Evolutionary conservation across 768 basidiomycete species (phyloP), one percentile per base, ranked within the genome.

Genomic region (Mycena leptocephala): DNA sequence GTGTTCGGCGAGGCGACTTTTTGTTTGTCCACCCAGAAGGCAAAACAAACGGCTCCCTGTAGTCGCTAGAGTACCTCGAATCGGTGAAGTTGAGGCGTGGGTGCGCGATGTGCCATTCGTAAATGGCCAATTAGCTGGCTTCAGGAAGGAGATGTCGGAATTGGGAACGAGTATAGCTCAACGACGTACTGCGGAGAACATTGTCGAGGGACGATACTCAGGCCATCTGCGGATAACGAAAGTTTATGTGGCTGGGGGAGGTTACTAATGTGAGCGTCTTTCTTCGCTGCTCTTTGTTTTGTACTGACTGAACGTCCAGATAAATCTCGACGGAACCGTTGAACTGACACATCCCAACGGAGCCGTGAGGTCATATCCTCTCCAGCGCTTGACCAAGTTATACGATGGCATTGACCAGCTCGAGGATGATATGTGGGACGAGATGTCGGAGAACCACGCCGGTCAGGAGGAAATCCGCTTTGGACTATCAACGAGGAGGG

Each of bases 31-130:
- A 96, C 83, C 87, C 86, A 7, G 86, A 88, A 77, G 93, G 92
- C 51, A 86, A 89, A n/a, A 93, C 91, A 18, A 98, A 97, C 81
- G 95, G 96, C 13, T 90, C 90, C 39, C 88, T 35, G 46, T 68
- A 43, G 83, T 86, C 16, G 95, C 97, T 5, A 87, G 89, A 71
- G 94, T 99, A 37, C 96, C 97, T 11, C 89, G 89, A 63, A 94
- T 99, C 32, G 97, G 97, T 32, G 95, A 97, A 84, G 82, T 96
- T 30, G 96, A 97, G 81, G 82, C 89, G 28, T 96, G 95, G 94
- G 92, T 96, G 30, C 90, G 92, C 59, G 93, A 96, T 79, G 78
- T 85, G 41, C 90, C 92, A 0, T 83, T 89, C 30, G 81, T 87
- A 28, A 86, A 89, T 71, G 91, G 91, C 7, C 88, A 92, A 68